A percentile compares a stretch with the other conserved stretches of the same genome.
These are phyloP conservation scores for Guyanaporus albipodus DNA, from an alignment of 768 basidiomycete species.

Conservation along the genomic window DNA sequence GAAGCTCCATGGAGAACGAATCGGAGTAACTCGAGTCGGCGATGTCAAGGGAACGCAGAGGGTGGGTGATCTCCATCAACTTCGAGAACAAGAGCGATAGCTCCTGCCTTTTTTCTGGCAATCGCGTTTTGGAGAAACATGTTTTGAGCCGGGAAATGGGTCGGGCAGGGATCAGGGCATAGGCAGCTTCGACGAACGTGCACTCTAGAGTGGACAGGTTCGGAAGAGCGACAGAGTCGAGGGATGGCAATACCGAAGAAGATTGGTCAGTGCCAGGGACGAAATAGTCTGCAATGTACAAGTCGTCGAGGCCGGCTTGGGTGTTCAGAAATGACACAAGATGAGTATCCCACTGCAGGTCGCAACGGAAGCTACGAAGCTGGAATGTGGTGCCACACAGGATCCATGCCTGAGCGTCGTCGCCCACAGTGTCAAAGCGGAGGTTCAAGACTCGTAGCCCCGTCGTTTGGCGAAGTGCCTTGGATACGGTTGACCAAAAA, in stretches of 20 bases:
- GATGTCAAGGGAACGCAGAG: constrained; percentile 54
- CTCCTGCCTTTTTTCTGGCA: constrained; percentile 49
- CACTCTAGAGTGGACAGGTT: constrained; percentile 56
- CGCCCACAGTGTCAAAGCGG: constrained; percentile 30
- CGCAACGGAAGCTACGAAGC: constrained; percentile 60
- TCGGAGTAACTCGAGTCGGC: constrained; percentile 58
- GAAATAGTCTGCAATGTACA: constrained; percentile 36
- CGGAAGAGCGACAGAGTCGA: constrained; percentile 39
- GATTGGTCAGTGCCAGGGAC: constrained; percentile 9
- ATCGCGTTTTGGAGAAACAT: constrained; percentile 55
- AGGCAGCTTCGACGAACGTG: constrained; percentile 63
- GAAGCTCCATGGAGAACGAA: constrained; percentile 50
- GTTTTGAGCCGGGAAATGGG: constrained; percentile 64
- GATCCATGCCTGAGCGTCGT: constrained; percentile 36
- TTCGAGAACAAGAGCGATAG: constrained; percentile 45
- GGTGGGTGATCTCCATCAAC: constrained; percentile 40
- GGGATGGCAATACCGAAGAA: constrained; percentile 15
- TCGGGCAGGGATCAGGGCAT: constrained; percentile 50
- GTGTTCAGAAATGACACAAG: constrained; percentile 38
- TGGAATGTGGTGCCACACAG: constrained; percentile 43
- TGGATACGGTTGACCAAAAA: constrained; percentile 50
- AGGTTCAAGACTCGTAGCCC: constrained; percentile 52
- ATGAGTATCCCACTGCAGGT: constrained; percentile 58
- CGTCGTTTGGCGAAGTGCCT: constrained; percentile 44
- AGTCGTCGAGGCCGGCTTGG: constrained; percentile 24